Conservation (phyloP, 176 grass and related monocot species). For the Aechmea fasciata region DNA sequence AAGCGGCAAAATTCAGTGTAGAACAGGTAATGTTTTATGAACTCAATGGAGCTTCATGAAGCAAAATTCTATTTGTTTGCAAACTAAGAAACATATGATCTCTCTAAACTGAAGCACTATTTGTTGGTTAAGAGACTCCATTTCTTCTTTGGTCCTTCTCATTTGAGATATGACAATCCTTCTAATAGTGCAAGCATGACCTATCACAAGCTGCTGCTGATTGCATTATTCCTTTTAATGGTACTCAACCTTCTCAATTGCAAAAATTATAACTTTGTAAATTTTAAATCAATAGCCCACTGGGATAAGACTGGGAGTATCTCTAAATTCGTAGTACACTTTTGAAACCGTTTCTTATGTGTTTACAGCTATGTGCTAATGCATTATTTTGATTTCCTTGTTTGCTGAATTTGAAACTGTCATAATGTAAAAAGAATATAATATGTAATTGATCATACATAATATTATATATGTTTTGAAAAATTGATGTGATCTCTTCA, state of each 20-base stretch:
- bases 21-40: slow-evolving; percentile 66
- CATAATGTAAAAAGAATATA: too few relatives aligned
- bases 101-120: neutral
- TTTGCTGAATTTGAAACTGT: too few relatives aligned
- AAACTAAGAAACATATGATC: neutral
- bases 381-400: too few relatives aligned
- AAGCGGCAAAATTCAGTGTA: slow-evolving; percentile 74
- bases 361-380: neutral
- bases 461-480: neutral
- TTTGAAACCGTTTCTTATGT: neutral
- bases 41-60: neutral
- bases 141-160: neutral
- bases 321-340: neutral
- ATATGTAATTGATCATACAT: neutral
- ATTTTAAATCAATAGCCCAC: neutral
- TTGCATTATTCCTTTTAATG: too few relatives aligned
- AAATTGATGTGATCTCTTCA: slow-evolving; percentile 17
- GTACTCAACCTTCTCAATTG: neutral
- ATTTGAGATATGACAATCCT: too few relatives aligned
- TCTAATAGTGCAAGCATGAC: too few relatives aligned
- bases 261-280: neutral
- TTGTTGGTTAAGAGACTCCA: neutral
- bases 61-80: neutral
- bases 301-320: neutral
- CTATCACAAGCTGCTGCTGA: too few relatives aligned